Conservation (phyloP, 148 eudicot genomes). For the Rhododendron vialii region DNA sequence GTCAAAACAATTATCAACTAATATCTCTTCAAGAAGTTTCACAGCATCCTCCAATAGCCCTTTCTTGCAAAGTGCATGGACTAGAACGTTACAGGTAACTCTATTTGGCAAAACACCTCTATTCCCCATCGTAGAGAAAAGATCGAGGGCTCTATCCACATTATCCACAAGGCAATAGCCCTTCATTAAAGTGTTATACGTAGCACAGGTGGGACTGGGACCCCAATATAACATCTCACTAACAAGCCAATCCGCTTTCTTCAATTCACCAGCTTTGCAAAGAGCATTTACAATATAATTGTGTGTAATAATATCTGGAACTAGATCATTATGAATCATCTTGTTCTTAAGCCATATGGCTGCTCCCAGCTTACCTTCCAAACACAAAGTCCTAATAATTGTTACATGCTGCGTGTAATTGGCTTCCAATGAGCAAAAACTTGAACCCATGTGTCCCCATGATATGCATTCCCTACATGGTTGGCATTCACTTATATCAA, state of each 20-base stretch:
- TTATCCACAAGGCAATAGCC: slow-evolving; percentile 53
- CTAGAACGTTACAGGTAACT: slow-evolving; percentile 63
- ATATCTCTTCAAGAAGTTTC: slow-evolving; percentile 46
- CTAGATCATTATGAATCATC: slow-evolving; percentile 32
- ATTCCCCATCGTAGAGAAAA: slow-evolving; percentile 50
- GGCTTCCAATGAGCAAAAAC: slow-evolving; percentile 15
- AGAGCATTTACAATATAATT: slow-evolving; percentile 63
- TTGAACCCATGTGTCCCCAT: slow-evolving; percentile 19
- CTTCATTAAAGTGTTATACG: slow-evolving; percentile 63
- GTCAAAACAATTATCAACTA: slow-evolving; percentile 31
- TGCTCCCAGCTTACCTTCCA: slow-evolving; percentile 54
- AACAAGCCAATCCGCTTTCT: slow-evolving; percentile 57
- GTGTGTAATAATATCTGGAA: slow-evolving; percentile 63
- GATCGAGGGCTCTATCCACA: slow-evolving; percentile 58
- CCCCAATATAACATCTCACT: slow-evolving; percentile 55
- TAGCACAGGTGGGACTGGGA: slow-evolving; percentile 55
- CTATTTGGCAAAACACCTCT: slow-evolving; percentile 50
- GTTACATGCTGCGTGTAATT: slow-evolving; percentile 25
- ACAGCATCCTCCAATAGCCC: slow-evolving; percentile 53
- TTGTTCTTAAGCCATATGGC: slow-evolving; percentile 48
- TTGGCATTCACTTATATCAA: not conserved
- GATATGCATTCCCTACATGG: slow-evolving; percentile 49
- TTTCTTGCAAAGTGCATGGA: slow-evolving; percentile 71
- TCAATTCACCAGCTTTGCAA: slow-evolving; percentile 57
- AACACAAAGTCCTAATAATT: slow-evolving; percentile 46